Base-by-base conservation (phyloP, 2,329 filamentous ascomycete genomes). In the Monilinia vaccinii-corymbosi region DNA sequence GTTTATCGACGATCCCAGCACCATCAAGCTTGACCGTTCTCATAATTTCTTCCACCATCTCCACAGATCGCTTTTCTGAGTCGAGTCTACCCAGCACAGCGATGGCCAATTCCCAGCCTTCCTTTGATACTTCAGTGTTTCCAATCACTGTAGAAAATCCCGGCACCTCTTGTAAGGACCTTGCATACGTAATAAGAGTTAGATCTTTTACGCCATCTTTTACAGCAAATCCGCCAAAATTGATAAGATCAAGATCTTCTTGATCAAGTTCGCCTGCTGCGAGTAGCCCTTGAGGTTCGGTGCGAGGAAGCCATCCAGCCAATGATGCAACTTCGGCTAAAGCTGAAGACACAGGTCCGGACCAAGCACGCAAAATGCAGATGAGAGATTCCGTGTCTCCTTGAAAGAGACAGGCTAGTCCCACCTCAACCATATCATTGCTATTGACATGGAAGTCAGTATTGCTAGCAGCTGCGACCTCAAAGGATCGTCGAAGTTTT, bases 91-190 rank as follows among this genome's bases (percentile, higher is more conserved):
- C 89, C 49, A 97, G 78, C 13, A 96, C 82, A 62, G 91, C 84
- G 47, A 97, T 85, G 0, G 91, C 88, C 70, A 97, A 76, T 75
- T 97, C 91, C 93, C 93, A 97, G 10, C 93, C 92, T 67, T 92
- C 86, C 42, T 81, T 77, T 16, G 73, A 69, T 14, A 73, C 71
- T 25, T 64, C 63, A n/a, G 60, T 56, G 25, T 68, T 73, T 31
- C 64, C 68, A 42, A 69, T 55, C 16, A 47, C 60, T 25, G 50
- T 50, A 28, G 64, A 62, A 18, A 72, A 48, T 23, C 61, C 44
- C 80, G 77, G 63, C 79, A 79, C 62, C 79, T 79, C 36, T 21
- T 87, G 79, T 23, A 93, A 72, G 28, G 81, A 79, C 55, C 85
- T 80, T 0, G 93, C 88, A 72, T 96, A 97, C 51, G 83, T 77